phyloP scores from a whole-genome alignment of 2,329 filamentous ascomycete genomes.

The Aureobasidium sp. region DNA sequence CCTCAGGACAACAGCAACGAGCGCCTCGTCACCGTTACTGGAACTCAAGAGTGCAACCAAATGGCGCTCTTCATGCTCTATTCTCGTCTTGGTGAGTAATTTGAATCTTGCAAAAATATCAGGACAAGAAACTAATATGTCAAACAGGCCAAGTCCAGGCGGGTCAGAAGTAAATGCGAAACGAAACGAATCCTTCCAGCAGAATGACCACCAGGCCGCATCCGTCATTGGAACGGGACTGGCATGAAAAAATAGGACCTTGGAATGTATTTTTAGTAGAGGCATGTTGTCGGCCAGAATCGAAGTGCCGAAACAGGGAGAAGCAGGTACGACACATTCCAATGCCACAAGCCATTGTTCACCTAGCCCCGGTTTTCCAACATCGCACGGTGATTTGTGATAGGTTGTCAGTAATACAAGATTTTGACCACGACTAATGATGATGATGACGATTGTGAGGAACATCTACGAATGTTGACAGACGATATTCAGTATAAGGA shows the following conservation, averaged over 20 bases:
- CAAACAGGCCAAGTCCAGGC: conserved; percentile 18
- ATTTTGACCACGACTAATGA: background rate
- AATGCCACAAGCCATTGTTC: conserved; percentile 11
- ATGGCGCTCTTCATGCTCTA: conserved; percentile 99
- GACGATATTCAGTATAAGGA: background rate
- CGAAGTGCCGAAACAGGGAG: background rate
- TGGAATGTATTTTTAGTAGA: conserved; percentile 14
- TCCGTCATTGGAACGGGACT: background rate
- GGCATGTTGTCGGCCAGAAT: conserved; percentile 11
- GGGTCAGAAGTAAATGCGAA: conserved; percentile 18
- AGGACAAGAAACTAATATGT: conserved; percentile 6
- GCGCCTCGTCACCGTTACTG: conserved; percentile 92
- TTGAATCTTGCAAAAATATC: conserved; percentile 23
- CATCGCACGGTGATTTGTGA: conserved; percentile 14
- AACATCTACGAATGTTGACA: background rate
- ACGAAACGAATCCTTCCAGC: background rate
- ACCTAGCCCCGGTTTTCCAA: conserved; percentile 7
- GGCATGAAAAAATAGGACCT: conserved; percentile 5
- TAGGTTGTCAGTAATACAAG: conserved; percentile 7
- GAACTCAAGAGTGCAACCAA: conserved; percentile 96
- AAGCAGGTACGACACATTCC: conserved; percentile 15
- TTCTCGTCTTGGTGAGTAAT: conserved; percentile 75
- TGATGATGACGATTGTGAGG: background rate
- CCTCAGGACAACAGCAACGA: conserved; percentile 99
- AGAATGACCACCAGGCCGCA: conserved; percentile 2